Base-by-base conservation (phyloP, 257 asterid species). In the Ilex aquifolium region DNA sequence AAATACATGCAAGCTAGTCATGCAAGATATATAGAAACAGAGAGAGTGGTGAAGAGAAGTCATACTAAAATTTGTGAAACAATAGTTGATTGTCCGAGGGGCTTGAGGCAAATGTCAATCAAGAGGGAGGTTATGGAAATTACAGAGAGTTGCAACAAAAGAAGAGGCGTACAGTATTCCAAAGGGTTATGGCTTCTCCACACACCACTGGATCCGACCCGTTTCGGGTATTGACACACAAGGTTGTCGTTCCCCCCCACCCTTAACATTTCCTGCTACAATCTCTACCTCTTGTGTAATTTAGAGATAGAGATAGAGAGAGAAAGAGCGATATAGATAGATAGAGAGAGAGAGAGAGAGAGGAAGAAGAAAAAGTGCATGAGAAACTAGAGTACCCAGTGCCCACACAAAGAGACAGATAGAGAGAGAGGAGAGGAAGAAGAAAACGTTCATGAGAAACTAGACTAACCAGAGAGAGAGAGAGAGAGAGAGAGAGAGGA, bases 51-150 rank as follows among this genome's bases (percentile, higher is more conserved):
- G 17, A 9, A 7, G 11, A 4, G 15, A 13, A 36, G 60, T 14
- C 87, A 76, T 82, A 90, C 96, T 2, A 85, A 71, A 64, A 90
- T 76, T 59, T 83, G 96, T 0, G 97, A 74, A 29, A 90, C 87
- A 44, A 83, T 76, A 1, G 85, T 67, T 2, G 93, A 81, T 72
- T 87, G 95, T 6, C 97, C 95, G 5, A 90, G 85, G 51, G 92
- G 95, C 55, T 63, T 76, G 74, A 90, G 82, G 75, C 73, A 54
- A 46, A 67, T 2, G 13, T 80, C 95, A 56, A 90, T 76, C 49
- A 77, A 2, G 57, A 71, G 40, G 2, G 95, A 80, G 0, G 87
- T 52, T 16, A 79, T 5, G 13, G 95, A 76, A 60, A 83, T 80
- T 0, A 76, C 21, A 0, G 90, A 79, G n/a, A 90, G 74, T 65